These are phyloP conservation scores for Tuber indicum DNA, from an alignment of 495 filamentous ascomycete species.

Conservation along the genomic window DNA sequence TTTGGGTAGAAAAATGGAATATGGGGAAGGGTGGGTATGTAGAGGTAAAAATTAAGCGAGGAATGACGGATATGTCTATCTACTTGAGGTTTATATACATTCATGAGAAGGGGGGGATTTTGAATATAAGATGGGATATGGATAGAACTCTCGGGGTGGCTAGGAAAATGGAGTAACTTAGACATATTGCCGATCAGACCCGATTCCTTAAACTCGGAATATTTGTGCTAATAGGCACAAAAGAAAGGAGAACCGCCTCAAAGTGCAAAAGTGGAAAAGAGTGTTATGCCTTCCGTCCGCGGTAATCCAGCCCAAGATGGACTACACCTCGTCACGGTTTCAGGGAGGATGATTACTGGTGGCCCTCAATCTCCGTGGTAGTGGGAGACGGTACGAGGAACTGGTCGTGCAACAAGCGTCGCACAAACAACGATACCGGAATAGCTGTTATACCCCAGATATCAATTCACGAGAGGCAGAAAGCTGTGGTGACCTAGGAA, in stretches of 20 bases:
- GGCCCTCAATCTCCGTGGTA: neutral
- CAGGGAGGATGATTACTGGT: neutral
- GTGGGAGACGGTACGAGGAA: too few species aligned
- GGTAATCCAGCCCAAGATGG: neutral
- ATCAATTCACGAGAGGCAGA: neutral
- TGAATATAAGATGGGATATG: neutral
- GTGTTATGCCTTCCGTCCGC: neutral
- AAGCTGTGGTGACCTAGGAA: neutral
- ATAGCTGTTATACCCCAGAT: neutral
- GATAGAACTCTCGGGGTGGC: too few species aligned
- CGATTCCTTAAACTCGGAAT: neutral
- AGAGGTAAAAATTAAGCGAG: neutral
- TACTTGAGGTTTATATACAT: neutral
- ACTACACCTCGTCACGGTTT: neutral
- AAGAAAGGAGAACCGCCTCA: neutral
- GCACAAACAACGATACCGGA: neutral
- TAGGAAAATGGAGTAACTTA: neutral
- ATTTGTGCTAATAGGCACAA: neutral
- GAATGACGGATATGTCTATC: neutral
- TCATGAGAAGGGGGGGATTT: neutral
- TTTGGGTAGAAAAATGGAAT: neutral
- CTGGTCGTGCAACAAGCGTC: neutral
- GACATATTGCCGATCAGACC: neutral
- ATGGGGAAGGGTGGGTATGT: neutral
- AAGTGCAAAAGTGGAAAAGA: neutral